Conservation (phyloP, 345 rosid genomes). For the Eucalyptus sideroxylon region DNA sequence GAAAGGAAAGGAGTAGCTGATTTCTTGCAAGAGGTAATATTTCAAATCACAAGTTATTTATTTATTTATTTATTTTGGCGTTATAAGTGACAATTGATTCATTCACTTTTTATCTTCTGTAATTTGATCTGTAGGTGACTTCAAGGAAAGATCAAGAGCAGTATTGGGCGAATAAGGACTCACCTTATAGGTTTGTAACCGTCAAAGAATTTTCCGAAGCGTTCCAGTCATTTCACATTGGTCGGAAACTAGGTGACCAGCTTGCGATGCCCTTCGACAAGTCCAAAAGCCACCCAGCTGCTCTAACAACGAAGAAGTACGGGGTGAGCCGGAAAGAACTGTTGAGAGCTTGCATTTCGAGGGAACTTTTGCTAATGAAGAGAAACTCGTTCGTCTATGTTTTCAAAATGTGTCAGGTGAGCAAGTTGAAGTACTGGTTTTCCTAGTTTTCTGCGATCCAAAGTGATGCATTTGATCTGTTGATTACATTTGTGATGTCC, state of each 20-base stretch:
- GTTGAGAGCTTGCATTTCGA: slow-evolving; percentile 57
- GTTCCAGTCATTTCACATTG: slow-evolving; percentile 58
- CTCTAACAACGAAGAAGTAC: slow-evolving; percentile 53
- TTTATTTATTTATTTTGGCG: not conserved
- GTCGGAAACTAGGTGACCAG: slow-evolving; percentile 47
- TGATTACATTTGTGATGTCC: not conserved
- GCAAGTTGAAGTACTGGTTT: not conserved
- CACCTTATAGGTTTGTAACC: slow-evolving; percentile 48
- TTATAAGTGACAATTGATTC: not conserved
- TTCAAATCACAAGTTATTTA: not conserved
- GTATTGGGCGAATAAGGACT: slow-evolving; percentile 52
- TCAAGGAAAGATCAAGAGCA: slow-evolving; percentile 85
- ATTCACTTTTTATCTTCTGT: not conserved
- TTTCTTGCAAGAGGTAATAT: slow-evolving; percentile 65
- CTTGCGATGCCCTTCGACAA: slow-evolving; percentile 68
- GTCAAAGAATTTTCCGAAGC: slow-evolving; percentile 50
- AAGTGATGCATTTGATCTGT: not conserved
- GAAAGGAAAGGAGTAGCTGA: slow-evolving; percentile 83
- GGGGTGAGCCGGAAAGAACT: slow-evolving; percentile 54
- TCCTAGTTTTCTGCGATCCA: not conserved
- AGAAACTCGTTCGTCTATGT: slow-evolving; percentile 75
- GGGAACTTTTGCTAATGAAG: slow-evolving; percentile 83
- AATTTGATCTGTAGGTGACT: slow-evolving; percentile 18
- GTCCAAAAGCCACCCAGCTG: slow-evolving; percentile 64
- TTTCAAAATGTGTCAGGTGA: slow-evolving; percentile 42